A percentile compares a stretch with the other conserved stretches of the same genome.
Conservation (phyloP, 306 rosid genomes). For the Ceratonia siliqua region DNA sequence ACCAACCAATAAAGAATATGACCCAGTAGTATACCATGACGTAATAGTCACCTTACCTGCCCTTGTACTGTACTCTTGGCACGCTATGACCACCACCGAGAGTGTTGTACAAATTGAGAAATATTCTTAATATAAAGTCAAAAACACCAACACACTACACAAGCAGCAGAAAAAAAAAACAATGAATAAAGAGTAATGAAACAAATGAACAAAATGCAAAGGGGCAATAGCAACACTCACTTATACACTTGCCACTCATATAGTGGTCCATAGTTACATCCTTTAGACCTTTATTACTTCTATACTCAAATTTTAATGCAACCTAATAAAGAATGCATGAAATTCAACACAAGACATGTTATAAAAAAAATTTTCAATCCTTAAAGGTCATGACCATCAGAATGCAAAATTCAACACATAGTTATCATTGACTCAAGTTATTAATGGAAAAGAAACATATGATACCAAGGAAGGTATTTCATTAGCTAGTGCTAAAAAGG, state of each 20-base stretch:
- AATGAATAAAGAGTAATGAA: neutral
- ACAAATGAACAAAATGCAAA: neutral
- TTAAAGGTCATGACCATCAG: slow-evolving; percentile 19
- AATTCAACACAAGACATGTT: slow-evolving; percentile 8
- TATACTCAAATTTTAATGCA: slow-evolving; percentile 93
- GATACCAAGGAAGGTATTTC: neutral
- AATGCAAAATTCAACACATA: neutral
- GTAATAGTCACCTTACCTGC: slow-evolving; percentile 93
- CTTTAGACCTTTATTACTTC: slow-evolving; percentile 98
- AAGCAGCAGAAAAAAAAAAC: neutral
- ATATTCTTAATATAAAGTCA: neutral
- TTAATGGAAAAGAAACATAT: neutral
- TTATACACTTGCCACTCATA: slow-evolving; percentile 99
- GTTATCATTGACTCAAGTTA: slow-evolving; percentile 1
- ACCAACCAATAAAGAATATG: neutral
- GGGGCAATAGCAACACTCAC: slow-evolving; percentile 44
- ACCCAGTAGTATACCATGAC: slow-evolving; percentile 67
- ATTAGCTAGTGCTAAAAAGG: neutral
- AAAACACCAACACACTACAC: neutral
- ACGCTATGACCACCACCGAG: slow-evolving; percentile 99
- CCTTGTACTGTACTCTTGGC: slow-evolving; percentile 94
- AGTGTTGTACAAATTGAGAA: slow-evolving; percentile 50
- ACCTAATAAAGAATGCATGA: slow-evolving; percentile 62
- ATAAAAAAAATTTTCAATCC: neutral
- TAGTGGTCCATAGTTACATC: slow-evolving; percentile 97